These are phyloP conservation scores for Echites panduratus DNA, from an alignment of 257 asterid genomes.

Conservation along the genomic window DNA sequence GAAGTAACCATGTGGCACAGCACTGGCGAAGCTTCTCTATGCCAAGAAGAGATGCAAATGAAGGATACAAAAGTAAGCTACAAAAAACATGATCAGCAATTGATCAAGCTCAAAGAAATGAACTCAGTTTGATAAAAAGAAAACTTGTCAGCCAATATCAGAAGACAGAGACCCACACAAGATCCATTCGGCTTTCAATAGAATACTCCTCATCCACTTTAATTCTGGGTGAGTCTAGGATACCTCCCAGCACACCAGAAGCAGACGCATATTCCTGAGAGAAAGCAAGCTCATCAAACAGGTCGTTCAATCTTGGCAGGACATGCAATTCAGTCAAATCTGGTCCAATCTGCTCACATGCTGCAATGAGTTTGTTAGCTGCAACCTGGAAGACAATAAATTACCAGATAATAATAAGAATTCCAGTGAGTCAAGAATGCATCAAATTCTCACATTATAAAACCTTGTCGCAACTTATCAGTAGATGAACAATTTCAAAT, in stretches of 20 bases:
- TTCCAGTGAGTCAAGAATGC: slow-evolving; percentile 5
- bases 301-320: slow-evolving; percentile 76
- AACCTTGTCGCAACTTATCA: neutral
- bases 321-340: slow-evolving; percentile 68
- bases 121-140: neutral
- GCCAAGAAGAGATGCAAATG: slow-evolving; percentile 87
- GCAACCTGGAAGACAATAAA: slow-evolving; percentile 51
- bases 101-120: neutral
- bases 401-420: slow-evolving; percentile 17
- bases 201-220: slow-evolving; percentile 42
- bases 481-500: neutral
- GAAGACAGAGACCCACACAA: slow-evolving; percentile 56
- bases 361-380: slow-evolving; percentile 66
- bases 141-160: neutral
- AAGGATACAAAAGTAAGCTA: slow-evolving; percentile 86
- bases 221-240: slow-evolving; percentile 28
- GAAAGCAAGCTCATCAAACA: slow-evolving; percentile 83
- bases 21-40: slow-evolving; percentile 95
- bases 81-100: slow-evolving; percentile 13
- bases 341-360: slow-evolving; percentile 87
- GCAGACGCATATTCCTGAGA: slow-evolving; percentile 46
- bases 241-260: slow-evolving; percentile 37
- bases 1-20: slow-evolving; percentile 91
- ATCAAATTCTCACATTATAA: neutral
- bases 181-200: slow-evolving; percentile 62